Evolutionary conservation across 73 alveolate genomes (phyloP).

Genomic region (Stentor roeselii): DNA sequence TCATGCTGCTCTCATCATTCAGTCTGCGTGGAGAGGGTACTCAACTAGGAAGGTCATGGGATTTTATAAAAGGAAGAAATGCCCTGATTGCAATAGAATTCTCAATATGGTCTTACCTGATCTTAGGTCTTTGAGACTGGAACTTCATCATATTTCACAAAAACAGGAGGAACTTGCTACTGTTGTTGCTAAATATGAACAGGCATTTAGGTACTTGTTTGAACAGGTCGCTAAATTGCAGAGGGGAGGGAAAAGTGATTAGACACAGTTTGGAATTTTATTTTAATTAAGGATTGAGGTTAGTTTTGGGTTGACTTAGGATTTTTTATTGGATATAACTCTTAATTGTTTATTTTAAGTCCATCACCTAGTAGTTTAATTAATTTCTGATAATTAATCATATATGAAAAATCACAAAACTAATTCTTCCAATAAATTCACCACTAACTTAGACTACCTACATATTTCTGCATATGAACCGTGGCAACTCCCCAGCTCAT

Average conservation of each 20-base stretch:
- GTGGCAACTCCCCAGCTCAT: constrained; percentile 9
- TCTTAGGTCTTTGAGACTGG: not conserved
- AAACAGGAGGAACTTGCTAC: constrained; percentile 1
- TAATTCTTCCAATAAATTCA: no score
- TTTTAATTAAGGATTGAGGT: no score
- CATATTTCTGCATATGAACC: not conserved
- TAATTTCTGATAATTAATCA: no score
- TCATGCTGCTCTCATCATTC: constrained; percentile 5
- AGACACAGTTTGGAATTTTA: no score
- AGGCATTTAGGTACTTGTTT: constrained; percentile 21
- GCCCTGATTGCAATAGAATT: constrained; percentile 25
- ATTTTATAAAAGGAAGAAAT: not conserved
- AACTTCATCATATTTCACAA: not conserved
- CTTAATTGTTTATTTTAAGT: no score
- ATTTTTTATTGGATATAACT: no score
- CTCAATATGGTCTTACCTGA: constrained; percentile 24
- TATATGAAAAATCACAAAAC: no score
- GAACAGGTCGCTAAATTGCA: constrained; percentile 10
- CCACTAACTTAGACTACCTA: no score
- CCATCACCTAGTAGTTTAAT: no score
- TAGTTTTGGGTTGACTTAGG: no score
- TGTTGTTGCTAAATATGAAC: not conserved
- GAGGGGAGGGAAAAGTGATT: not conserved
- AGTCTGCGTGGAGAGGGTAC: constrained; percentile 22
- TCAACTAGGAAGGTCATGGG: not conserved